Evolutionary conservation across 768 basidiomycete species (phyloP), one percentile per base, ranked within the genome.

Genomic region (Exidia glandulosa): DNA sequence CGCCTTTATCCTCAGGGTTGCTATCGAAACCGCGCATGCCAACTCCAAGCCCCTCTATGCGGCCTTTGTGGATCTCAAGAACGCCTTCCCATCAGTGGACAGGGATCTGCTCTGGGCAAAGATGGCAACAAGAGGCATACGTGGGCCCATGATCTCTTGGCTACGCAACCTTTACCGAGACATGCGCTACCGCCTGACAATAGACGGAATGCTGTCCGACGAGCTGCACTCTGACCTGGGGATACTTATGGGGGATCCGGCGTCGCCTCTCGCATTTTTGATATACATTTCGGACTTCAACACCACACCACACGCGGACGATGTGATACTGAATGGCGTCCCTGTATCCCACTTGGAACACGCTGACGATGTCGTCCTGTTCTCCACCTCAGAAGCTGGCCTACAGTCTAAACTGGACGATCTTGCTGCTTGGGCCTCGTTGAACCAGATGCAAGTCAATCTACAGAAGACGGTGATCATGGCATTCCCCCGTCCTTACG

Each of bases 41-140:
- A 5, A 33, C 5, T 59, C 62, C 0, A 32, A 59, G 5, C 57
- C 66, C 1, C 63, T 69, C 1, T 70, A 59, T 36, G 64, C 65
- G 3, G 64, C 64, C 14, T 66, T 64, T 58, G 36, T 69, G 0
- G 68, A 70, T 58, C 59, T 70, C 6, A 70, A 60, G 13, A 74
- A 75, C 65, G 72, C 73, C 12, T 75, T 74, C 60, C 74, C 74
- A 0, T 73, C 69, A 0, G 67, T 67, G 2, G 66, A 75, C 47
- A 64, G 67, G n/a, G 60, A 68, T 3, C 67, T 69, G 0, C 63
- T 74, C 0, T 74, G 73, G 72, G 14, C 65, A 1, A 73, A 73
- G 56, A 62, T 73, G 2, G 37, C 30, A 34, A n/a, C 31, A 1
- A 32, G 36, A 32, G 72, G 73, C 2, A 45, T 59, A 4, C 31